Evolutionary conservation across 768 basidiomycete species (phyloP), one percentile per base, ranked within the genome.

Genomic region (Kwoniella mangroviensis): DNA sequence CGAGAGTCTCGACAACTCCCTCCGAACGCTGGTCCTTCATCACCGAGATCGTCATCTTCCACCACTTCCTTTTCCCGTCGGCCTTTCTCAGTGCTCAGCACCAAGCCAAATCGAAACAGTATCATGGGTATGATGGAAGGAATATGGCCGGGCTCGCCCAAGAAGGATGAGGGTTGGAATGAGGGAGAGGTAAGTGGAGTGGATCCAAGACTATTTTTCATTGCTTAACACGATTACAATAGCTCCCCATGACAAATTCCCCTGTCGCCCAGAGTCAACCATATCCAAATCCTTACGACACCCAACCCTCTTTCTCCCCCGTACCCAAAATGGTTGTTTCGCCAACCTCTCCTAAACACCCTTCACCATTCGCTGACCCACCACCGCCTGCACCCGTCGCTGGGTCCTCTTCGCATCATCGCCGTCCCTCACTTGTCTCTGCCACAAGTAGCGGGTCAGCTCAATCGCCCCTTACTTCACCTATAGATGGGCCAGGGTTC

Each of bases 101-200:
- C 70, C 13, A 56, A 43, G 22, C 55, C 68, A 4, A 75, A 75
- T 49, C 28, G 77, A 60, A 57, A 57, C 11, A 75, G 72, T 51
- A 59, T 79, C 11, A 75, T 76, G 73, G 77, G 77, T 1, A 22
- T 79, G 41, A 64, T 78, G 62, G 76, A 73, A n/a, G 73, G 74
- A 13, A 69, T 77, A 11, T 75, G 76, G 73, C 67, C 63, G 21
- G 68, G 62, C 13, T 58, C 65, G 41, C 56, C 56, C n/a, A 52
- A 56, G 63, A 60, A 62, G 42, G 60, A 67, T 57, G 56, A 54
- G 42, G 61, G 42, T n/a, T 63, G 67, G 71, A 24, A 22, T 22
- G 64, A 66, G 11, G 61, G 61, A 24, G 73, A 74, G 54, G 73
- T 74, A 59, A 59, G 73, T 65, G 11, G 15, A 54, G n/a, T 34